Evolutionary conservation across 1,284 basidiomycete species (phyloP), one percentile per base, ranked within the genome.

Genomic region (Pascua sp.): DNA sequence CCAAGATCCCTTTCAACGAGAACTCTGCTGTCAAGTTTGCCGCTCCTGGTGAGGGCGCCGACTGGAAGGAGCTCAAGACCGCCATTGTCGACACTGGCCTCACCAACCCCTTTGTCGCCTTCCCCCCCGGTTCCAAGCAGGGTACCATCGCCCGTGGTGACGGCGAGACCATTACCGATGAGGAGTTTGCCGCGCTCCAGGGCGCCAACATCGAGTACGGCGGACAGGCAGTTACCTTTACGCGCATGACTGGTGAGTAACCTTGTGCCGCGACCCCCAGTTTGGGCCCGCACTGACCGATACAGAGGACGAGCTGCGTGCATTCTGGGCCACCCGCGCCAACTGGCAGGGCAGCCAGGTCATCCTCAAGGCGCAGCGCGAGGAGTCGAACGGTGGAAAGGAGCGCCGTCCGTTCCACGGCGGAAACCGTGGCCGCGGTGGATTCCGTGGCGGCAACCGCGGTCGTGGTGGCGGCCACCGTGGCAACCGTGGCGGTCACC

Each of bases 291-390:
- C 45, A 48, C n/a, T 49, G 24, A 32, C 24, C 4, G 24, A 32
- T 32, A 32, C 65, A 71, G 77, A 72, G 55, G 75, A 90, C 82
- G 84, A 83, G 46, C 86, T 89, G 46, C 81, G 92, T 53, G 86
- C 86, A 65, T 87, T 90, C 73, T 86, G 87, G 67, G 87, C 91
- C 65, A 82, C 85, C 11, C 85, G 87, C 17, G 84, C 84, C 65
- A 83, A 80, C 63, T 83, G 77, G 73, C 77, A 81, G 56, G 82
- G 78, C 12, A 73, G 74, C 47, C 73, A 74, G 55, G 75, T 80
- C 41, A 71, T 78, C 51, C 67, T 86, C 68, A 78, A 80, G 32
- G 87, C 86, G 53, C 86, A 86, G 44, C 86, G 88, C 56, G 81
- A 87, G 66, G 18, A 69, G 70, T 39, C 47, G 17, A 45, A 57